Evolutionary conservation across 2,329 filamentous ascomycete species (phyloP).

Genomic region (Alternaria tenuissima): DNA sequence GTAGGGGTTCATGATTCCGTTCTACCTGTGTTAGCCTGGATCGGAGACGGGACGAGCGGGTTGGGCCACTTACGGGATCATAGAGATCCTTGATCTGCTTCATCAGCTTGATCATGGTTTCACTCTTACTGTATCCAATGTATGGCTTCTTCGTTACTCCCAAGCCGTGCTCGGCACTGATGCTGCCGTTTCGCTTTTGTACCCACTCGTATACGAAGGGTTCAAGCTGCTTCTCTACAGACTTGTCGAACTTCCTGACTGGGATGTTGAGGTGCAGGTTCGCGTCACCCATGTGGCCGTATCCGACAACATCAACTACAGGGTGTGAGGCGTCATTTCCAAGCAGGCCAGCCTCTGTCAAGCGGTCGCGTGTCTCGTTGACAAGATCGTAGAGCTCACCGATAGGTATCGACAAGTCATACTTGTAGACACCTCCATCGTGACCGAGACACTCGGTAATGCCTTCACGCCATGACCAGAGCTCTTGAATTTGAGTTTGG

Average conservation of each 20-base stretch:
- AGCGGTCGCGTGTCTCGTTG: constrained; percentile 78
- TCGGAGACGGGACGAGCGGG: neutral
- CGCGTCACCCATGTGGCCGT: constrained; percentile 97
- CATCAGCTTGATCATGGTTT: constrained; percentile 90
- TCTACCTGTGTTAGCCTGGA: constrained; percentile 62
- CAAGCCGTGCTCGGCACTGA: constrained; percentile 95
- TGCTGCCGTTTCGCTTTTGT: constrained; percentile 83
- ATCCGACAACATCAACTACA: constrained; percentile 90
- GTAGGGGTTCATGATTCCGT: constrained; percentile 99
- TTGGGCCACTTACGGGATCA: constrained; percentile 77
- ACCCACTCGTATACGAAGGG: constrained; percentile 99
- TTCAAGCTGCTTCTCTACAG: constrained; percentile 86
- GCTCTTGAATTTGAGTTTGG: constrained; percentile 82
- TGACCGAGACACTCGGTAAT: constrained; percentile 89
- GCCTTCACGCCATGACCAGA: constrained; percentile 95
- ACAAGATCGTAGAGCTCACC: constrained; percentile 87
- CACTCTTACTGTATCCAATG: constrained; percentile 89
- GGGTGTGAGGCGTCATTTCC: constrained; percentile 76
- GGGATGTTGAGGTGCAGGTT: constrained; percentile 95
- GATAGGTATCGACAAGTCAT: constrained; percentile 94
- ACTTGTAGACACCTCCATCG: constrained; percentile 97
- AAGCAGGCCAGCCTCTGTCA: constrained; percentile 77
- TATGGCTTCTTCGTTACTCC: constrained; percentile 96
- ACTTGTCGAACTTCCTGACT: constrained; percentile 82
- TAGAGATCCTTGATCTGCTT: constrained; percentile 93